Conservation (phyloP, 345 rosid species). For the Bretschneidera sinensis region DNA sequence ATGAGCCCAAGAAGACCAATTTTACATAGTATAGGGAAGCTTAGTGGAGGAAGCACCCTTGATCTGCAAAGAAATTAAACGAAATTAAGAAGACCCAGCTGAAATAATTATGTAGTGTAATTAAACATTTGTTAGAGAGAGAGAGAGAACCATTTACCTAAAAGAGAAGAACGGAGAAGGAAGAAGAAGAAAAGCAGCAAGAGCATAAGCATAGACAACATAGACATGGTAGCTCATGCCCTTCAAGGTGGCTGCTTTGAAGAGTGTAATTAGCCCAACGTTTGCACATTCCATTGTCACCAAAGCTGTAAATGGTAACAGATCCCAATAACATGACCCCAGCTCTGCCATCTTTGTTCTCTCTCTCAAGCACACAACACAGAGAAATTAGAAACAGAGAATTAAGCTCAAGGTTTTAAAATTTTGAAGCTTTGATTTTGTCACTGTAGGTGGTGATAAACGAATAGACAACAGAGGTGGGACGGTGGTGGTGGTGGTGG, state of each 20-base stretch:
- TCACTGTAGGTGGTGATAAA: too few species aligned
- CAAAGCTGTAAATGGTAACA: constrained; percentile 60
- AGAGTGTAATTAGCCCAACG: constrained; percentile 72
- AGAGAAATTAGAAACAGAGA: too few species aligned
- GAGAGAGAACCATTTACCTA: constrained; percentile 35
- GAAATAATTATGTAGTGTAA: not conserved
- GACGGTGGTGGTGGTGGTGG: too few species aligned
- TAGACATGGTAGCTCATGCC: constrained; percentile 84
- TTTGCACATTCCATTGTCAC: constrained; percentile 68
- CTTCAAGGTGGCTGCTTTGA: constrained; percentile 69
- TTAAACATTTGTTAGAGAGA: not conserved
- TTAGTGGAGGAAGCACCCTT: constrained; percentile 67
- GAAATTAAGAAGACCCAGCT: constrained; percentile 8
- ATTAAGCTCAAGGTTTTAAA: too few species aligned
- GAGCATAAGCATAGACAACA: constrained; percentile 64
- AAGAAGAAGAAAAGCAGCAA: constrained; percentile 83
- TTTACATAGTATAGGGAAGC: constrained; percentile 50
- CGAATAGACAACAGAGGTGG: too few species aligned
- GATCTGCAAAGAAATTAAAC: constrained; percentile 62
- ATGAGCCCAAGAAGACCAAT: constrained; percentile 74
- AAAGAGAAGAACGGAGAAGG: constrained; percentile 73
- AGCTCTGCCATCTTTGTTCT: constrained; percentile 30
- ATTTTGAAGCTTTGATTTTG: too few species aligned
- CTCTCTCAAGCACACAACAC: too few species aligned
- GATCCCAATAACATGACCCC: constrained; percentile 44